Evolutionary conservation across 225 moss, liverwort and hornwort genomes (phyloP).

Genomic region (Polytrichum formosum): DNA sequence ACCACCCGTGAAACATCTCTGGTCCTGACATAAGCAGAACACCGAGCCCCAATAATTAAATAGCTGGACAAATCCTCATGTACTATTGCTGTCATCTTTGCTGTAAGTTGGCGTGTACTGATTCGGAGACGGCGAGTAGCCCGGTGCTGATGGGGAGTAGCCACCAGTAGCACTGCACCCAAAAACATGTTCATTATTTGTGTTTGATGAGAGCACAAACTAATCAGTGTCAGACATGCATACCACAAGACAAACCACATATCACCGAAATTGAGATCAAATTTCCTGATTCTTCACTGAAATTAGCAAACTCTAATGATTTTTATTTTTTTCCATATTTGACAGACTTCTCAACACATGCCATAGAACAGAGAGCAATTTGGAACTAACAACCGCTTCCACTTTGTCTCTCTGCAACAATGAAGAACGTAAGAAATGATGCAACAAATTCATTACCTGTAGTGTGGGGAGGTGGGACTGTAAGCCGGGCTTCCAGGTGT

Average conservation of each 20-base stretch:
- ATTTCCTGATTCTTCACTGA: no score
- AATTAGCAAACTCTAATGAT: no score
- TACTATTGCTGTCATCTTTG: conserved; percentile 75
- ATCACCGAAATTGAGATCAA: no score
- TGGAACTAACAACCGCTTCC: no score
- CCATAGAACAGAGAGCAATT: no score
- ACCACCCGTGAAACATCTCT: conserved; percentile 3
- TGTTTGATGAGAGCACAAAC: not conserved
- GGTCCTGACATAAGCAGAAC: conserved; percentile 4
- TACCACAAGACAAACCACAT: not conserved
- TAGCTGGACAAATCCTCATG: conserved; percentile 15
- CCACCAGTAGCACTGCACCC: conserved; percentile 80
- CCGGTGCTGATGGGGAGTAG: conserved; percentile 94
- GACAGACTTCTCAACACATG: no score
- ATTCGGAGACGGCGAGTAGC: conserved; percentile 84
- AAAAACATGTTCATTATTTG: conserved; percentile 1
- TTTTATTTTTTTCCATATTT: no score
- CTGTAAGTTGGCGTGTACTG: conserved; percentile 93
- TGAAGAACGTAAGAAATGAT: not conserved
- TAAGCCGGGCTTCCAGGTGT: conserved; percentile 88
- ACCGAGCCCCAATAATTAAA: not conserved
- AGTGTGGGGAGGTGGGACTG: conserved; percentile 93
- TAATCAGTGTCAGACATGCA: not conserved
- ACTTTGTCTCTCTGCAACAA: not conserved
- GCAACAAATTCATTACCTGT: conserved; percentile 51